These are phyloP conservation scores for Saturnispora kantuleensis DNA, from an alignment of 805 yeast species.

Conservation along the genomic window DNA sequence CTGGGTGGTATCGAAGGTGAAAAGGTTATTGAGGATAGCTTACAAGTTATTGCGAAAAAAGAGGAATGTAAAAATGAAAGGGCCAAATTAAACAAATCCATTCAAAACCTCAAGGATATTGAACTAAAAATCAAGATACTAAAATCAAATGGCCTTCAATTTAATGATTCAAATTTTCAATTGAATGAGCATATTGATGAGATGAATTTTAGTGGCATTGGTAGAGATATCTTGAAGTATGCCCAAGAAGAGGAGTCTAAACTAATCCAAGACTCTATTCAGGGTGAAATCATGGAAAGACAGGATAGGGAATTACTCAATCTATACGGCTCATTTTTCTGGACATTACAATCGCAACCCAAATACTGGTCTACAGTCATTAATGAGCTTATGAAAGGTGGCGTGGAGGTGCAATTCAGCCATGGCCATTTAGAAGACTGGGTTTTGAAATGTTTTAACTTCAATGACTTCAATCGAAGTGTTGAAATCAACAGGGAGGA, in stretches of 20 bases:
- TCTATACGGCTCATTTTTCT: slow-evolving; percentile 68
- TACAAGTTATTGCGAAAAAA: slow-evolving; percentile 6
- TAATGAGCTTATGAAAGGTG: slow-evolving; percentile 7
- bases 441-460: slow-evolving; percentile 27
- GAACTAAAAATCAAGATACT: slow-evolving; percentile 71
- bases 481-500: slow-evolving; percentile 56
- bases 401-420: slow-evolving; percentile 12
- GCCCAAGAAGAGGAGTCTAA: slow-evolving; percentile 19
- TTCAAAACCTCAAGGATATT: slow-evolving; percentile 63
- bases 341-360: slow-evolving; percentile 77
- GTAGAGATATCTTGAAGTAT: slow-evolving; percentile 53
- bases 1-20: slow-evolving; percentile 55
- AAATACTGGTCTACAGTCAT: slow-evolving; percentile 49
- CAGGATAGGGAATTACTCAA: slow-evolving; percentile 46
- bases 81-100: slow-evolving; percentile 59
- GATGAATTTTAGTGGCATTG: slow-evolving; percentile 43
- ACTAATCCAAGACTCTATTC: not conserved
- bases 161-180: slow-evolving; percentile 42
- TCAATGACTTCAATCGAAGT: slow-evolving; percentile 14
- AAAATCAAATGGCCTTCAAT: slow-evolving; percentile 66
- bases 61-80: slow-evolving; percentile 51
- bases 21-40: slow-evolving; percentile 17
- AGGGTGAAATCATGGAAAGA: slow-evolving; percentile 21
- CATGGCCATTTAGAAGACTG: slow-evolving; percentile 26
- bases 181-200: slow-evolving; percentile 28